Evolutionary conservation across 1,284 basidiomycete genomes (phyloP), one percentile per base, ranked within the genome.

Genomic region (Puccinia polysora): DNA sequence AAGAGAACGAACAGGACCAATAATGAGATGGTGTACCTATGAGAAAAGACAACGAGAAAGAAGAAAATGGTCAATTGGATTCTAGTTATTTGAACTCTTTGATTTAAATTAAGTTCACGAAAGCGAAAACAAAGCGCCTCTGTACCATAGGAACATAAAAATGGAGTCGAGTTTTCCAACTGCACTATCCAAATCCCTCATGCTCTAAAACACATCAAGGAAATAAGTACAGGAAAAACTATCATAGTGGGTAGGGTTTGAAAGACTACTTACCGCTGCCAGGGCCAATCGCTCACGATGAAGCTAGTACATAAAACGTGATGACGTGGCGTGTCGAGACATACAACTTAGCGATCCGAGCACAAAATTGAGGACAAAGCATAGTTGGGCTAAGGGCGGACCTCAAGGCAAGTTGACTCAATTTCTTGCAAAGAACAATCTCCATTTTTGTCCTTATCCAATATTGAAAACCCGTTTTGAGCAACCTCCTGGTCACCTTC

Each of bases 161-260:
- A 79, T 77, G 23, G 70, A 73, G 69, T 79, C 78, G 40, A 78
- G 74, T 58, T 89, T 84, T 28, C 88, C 87, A 34, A 93, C 90
- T 4, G 91, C 92, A 73, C 89, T 90, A 80, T 96, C 92, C 65
- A 95, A 83, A 79, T 95, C 91, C 47, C 87, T 85, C 90, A 97
- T 91, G 12, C 88, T 90, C 67, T 70, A 15, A 4, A 18, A 8
- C 12, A 18, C 18, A 60, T 14, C 18, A 20, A 55, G 30, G 20
- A 38, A 8, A 28, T 68, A 15, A 56, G 25, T 12, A 43, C 14
- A 18, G n/a, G 30, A 38, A 18, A 18, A 47, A 4, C 30, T n/a
- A 49, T 36, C 28, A 30, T 32, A 45, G 20, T 30, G 10, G n/a
- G 23, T 23, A 25, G 25, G 14, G 18, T 6, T 47, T 47, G 7